phyloP scores from a whole-genome alignment of 257 asterid species.

The Gardenia jasminoides region DNA sequence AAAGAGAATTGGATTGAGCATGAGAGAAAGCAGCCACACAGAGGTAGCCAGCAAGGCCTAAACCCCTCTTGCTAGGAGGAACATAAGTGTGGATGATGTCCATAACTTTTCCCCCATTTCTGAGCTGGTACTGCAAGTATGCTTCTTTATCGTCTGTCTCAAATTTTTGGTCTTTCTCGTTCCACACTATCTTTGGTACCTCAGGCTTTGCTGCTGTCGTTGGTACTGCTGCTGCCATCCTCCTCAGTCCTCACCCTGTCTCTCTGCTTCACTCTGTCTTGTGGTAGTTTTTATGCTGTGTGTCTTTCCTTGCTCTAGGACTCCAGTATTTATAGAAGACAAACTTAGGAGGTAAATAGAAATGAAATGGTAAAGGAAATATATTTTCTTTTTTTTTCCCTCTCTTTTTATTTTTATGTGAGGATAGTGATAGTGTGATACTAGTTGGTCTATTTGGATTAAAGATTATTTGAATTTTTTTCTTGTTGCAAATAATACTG shows the following conservation, averaged over 20 bases:
- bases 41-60: conserved; percentile 76
- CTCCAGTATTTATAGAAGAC: background rate
- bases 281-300: background rate
- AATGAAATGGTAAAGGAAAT: no score
- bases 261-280: background rate
- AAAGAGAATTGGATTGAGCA: conserved; percentile 51
- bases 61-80: conserved; percentile 79
- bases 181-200: conserved; percentile 52
- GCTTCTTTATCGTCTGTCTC: conserved; percentile 77
- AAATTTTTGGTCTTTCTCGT: conserved; percentile 55
- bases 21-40: conserved; percentile 82
- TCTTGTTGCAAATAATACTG: no score
- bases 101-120: conserved; percentile 46
- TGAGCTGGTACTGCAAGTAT: conserved; percentile 55
- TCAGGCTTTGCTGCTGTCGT: conserved; percentile 1
- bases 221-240: background rate
- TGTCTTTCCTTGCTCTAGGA: background rate
- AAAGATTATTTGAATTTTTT: no score
- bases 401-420: no score
- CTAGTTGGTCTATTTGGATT: no score
- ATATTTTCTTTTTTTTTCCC: no score
- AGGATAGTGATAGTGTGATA: no score
- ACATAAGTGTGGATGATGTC: conserved; percentile 85
- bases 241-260: background rate
- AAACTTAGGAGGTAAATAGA: no score